Evolutionary conservation across 495 filamentous ascomycete genomes (phyloP), one percentile per base, ranked within the genome.

Genomic region (Penicillium bovifimosum): DNA sequence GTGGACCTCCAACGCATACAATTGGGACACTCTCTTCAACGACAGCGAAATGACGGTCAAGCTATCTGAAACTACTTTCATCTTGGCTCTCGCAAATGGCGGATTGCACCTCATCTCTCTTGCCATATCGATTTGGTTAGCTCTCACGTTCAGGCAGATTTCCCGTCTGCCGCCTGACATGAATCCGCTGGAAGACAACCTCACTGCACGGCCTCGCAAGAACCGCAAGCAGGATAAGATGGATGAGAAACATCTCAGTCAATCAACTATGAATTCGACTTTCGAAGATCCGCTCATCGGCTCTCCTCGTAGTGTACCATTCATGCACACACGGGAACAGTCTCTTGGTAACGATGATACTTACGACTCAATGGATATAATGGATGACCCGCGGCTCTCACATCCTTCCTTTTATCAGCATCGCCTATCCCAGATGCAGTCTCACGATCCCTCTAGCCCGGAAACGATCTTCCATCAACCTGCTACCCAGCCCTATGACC

Each of bases 161-260:
- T 72, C 83, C 20, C 73, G 74, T 11, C 77, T 96, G 48, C 91
- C 91, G 2, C 91, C 91, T 0, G 91, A 96, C 58, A 87, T 95
- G 86, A 96, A 96, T 57, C 91, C 91, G 7, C 71, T 96, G 7
- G 91, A 96, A 60, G 83, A 87, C 57, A 86, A 93, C 58, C 69
- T 95, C 33, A 96, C 91, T 5, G 84, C 88, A 9, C 84, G 90
- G 13, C 77, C 83, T 28, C 83, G 82, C 52, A 91, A 88, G 71
- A 61, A 41, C 20, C 78, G 84, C 53, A 90, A 85, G 70, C 87
- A 88, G 64, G 86, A 86, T 0, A 84, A 85, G 6, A 69, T 86
- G 5, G 75, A 76, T 6, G 80, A 80, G 18, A 73, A 82, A 70
- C 65, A 76, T 66, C 54, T 72, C 61, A 69, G 80, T 62, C 59